Evolutionary conservation across 192 early-diverging fungal genomes (phyloP), one percentile per base, ranked within the genome.

Genomic region (Backusella macrospora): DNA sequence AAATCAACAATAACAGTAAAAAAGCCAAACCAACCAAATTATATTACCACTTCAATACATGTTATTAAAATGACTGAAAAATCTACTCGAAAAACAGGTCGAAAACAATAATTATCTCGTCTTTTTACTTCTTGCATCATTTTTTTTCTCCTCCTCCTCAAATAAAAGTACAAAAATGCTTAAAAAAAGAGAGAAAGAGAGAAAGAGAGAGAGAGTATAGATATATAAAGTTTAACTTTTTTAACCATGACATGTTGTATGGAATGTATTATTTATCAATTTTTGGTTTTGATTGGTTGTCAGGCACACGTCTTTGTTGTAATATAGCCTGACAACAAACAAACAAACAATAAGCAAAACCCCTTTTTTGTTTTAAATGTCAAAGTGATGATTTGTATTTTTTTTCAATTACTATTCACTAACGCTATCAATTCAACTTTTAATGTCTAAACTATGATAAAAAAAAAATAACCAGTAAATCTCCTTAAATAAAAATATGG

Each of bases 21-120:
- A 10, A 59, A 26, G 9, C 18, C 21, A 59, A 8, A 59, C 52
- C 29, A 34, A 34, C 29, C 29, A 34, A 34, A 34, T 34, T 34
- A 34, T 34, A 34, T 26, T 59, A 59, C 52, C 0, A 23, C 52
- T 59, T 59, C 21, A 26, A 23, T 59, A 59, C 21, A 59, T 26
- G 52, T 59, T 59, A 59, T 59, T 59, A 59, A 59, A 59, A 59
- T 59, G 52, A 59, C 52, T 59, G 52, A 59, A 4, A 59, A 26
- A 26, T 23, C 10, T 9, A 59, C 12, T 26, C 52, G 21, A 55
- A 55, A 10, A 26, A 23, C 8, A 21, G 52, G 52, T 26, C 18
- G 52, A 55, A 55, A 55, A 23, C 52, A 55, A 55, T 55, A 55
- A 26, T 12, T 55, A 23, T 55, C 52, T 55, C 52, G 52, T 3